Conservation (phyloP, 805 yeast genomes). For the Teunomyces panamensis region DNA sequence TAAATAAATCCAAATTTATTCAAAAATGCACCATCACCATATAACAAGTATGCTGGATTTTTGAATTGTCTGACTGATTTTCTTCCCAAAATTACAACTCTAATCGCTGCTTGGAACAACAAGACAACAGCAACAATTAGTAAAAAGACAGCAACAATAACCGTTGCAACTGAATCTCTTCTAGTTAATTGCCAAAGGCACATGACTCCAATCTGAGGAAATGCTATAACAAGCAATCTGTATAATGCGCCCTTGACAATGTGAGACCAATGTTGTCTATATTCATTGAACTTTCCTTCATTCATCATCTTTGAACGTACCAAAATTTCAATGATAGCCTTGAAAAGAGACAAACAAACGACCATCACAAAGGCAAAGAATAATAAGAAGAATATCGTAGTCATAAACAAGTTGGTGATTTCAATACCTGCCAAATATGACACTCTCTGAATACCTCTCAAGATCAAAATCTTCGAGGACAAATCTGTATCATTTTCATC, state of each 20-base stretch:
- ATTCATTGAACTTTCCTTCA: constrained; percentile 67
- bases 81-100: constrained; percentile 73
- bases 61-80: constrained; percentile 69
- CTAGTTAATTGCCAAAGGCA: constrained; percentile 88
- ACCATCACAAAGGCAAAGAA: constrained; percentile 67
- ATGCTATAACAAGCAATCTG: constrained; percentile 77
- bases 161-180: constrained; percentile 78
- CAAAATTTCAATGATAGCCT: constrained; percentile 62
- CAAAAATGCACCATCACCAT: constrained; percentile 75
- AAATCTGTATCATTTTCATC: constrained; percentile 62
- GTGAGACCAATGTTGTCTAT: constrained; percentile 78
- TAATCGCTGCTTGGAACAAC: constrained; percentile 66
- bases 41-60: constrained; percentile 89
- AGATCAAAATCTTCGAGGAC: constrained; percentile 67
- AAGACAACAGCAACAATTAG: constrained; percentile 57
- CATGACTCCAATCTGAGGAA: constrained; percentile 80
- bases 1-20: constrained; percentile 91
- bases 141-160: constrained; percentile 75
- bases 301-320: constrained; percentile 57
- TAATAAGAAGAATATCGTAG: constrained; percentile 80
- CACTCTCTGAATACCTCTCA: constrained; percentile 92
- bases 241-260: constrained; percentile 86
- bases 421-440: constrained; percentile 83
- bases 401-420: constrained; percentile 79
- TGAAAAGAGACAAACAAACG: constrained; percentile 58